Evolutionary conservation across 1,139 yeast species (phyloP).

Genomic region (Petasospora rhodanensis): DNA sequence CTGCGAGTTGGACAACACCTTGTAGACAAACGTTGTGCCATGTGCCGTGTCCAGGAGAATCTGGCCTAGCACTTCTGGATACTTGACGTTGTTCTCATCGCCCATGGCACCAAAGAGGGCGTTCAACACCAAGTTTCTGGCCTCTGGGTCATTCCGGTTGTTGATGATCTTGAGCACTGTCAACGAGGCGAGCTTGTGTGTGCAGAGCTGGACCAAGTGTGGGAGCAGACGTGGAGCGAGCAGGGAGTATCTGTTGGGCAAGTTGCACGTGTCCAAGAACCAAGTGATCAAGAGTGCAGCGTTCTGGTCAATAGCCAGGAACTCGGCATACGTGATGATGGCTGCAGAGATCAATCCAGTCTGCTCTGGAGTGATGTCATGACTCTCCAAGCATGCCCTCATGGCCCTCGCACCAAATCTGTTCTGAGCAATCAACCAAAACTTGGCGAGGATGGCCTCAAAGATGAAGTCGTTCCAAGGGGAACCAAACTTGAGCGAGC

Average conservation of each 20-base stretch:
- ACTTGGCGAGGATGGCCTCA: slow-evolving; percentile 75
- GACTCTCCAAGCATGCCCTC: slow-evolving; percentile 85
- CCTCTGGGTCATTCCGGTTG: slow-evolving; percentile 57
- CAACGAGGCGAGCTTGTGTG: slow-evolving; percentile 82
- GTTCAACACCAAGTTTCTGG: slow-evolving; percentile 59
- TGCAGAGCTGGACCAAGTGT: slow-evolving; percentile 60
- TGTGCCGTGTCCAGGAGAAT: slow-evolving; percentile 60
- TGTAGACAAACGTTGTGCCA: slow-evolving; percentile 84
- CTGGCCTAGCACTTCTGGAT: slow-evolving; percentile 38
- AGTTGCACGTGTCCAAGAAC: slow-evolving; percentile 84
- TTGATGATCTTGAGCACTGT: slow-evolving; percentile 78
- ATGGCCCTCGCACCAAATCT: slow-evolving; percentile 95
- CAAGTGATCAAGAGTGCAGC: slow-evolving; percentile 90
- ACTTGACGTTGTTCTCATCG: slow-evolving; percentile 11
- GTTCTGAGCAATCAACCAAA: slow-evolving; percentile 79
- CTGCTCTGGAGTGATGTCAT: slow-evolving; percentile 60
- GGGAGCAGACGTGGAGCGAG: slow-evolving; percentile 59
- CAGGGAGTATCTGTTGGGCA: slow-evolving; percentile 52
- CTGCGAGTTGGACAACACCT: slow-evolving; percentile 66
- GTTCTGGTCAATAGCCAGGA: slow-evolving; percentile 76
- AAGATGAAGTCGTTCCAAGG: slow-evolving; percentile 89
- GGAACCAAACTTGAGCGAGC: slow-evolving; percentile 83
- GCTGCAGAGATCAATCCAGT: slow-evolving; percentile 73
- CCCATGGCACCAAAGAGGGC: slow-evolving; percentile 52
- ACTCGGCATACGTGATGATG: slow-evolving; percentile 74